Conservation (phyloP, 2,329 filamentous ascomycete species). For the Aspergillus sp. region DNA sequence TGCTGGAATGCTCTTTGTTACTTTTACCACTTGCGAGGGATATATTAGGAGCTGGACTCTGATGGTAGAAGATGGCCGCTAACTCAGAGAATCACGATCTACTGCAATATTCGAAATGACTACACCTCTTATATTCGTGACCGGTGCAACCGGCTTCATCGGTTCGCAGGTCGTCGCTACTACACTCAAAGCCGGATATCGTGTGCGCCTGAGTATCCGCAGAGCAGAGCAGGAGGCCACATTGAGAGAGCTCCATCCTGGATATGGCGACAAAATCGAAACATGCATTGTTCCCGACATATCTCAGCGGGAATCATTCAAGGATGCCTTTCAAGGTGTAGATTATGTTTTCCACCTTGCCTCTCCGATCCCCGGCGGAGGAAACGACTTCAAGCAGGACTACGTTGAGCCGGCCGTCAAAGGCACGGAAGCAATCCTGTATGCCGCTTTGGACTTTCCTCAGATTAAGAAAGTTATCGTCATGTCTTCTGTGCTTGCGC, state of each 20-base stretch:
- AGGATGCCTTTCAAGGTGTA: constrained; percentile 15
- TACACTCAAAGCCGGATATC: constrained; percentile 21
- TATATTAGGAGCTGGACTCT: neutral
- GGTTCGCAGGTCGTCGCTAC: constrained; percentile 17
- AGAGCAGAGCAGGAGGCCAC: constrained; percentile 16
- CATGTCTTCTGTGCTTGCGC: constrained; percentile 1
- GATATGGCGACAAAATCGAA: constrained; percentile 15
- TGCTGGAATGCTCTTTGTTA: neutral
- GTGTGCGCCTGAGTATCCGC: constrained; percentile 21
- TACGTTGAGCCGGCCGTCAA: constrained; percentile 8
- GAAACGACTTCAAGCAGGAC: constrained; percentile 9
- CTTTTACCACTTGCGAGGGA: neutral
- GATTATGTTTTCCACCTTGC: constrained; percentile 26
- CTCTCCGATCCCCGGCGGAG: constrained; percentile 17
- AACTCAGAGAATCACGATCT: too few relatives aligned
- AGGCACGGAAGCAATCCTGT: neutral
- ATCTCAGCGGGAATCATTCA: constrained; percentile 11
- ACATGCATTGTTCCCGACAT: constrained; percentile 23
- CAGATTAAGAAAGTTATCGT: constrained; percentile 13
- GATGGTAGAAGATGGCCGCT: neutral
- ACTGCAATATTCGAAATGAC: neutral
- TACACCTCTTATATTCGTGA: constrained; percentile 21
- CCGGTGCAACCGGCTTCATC: constrained; percentile 29
- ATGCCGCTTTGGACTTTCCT: neutral
- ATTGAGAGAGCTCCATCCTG: constrained; percentile 11